These are phyloP conservation scores for Coniella vitis DNA, from an alignment of 2,329 filamentous ascomycete genomes.

Conservation along the genomic window DNA sequence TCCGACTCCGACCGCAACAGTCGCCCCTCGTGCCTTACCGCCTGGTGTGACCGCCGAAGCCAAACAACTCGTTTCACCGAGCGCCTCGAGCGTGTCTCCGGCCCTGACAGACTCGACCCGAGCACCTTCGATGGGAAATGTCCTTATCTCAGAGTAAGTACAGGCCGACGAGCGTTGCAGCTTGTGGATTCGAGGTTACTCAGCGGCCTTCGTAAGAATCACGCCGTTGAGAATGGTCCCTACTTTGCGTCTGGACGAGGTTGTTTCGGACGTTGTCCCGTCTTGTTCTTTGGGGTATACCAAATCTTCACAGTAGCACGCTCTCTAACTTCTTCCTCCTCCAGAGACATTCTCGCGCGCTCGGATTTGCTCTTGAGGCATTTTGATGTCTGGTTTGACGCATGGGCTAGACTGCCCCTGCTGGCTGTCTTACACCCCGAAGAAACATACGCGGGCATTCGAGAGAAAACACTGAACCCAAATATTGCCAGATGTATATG, in stretches of 20 bases:
- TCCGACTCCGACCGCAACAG: not conserved
- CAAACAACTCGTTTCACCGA: constrained; percentile 1
- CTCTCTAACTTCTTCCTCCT: not conserved
- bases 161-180: not conserved
- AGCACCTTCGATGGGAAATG: not conserved
- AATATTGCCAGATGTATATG: constrained; percentile 32
- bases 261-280: no score
- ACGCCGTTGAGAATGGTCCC: no score
- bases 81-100: constrained; percentile 1
- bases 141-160: constrained; percentile 9
- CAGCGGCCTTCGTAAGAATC: no score
- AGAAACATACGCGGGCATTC: constrained; percentile 28
- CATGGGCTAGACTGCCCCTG: constrained; percentile 32
- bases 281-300: no score
- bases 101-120: constrained; percentile 2
- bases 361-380: constrained; percentile 30
- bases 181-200: no score
- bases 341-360: constrained; percentile 27
- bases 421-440: constrained; percentile 32
- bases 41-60: not conserved
- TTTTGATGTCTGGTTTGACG: constrained; percentile 32
- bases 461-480: constrained; percentile 29
- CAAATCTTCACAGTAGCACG: no score
- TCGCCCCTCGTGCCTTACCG: constrained; percentile 1
- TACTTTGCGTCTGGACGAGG: no score